Evolutionary conservation across 352 stramenopile genomes (phyloP).

Genomic region (Pythium vanterpoolii): DNA sequence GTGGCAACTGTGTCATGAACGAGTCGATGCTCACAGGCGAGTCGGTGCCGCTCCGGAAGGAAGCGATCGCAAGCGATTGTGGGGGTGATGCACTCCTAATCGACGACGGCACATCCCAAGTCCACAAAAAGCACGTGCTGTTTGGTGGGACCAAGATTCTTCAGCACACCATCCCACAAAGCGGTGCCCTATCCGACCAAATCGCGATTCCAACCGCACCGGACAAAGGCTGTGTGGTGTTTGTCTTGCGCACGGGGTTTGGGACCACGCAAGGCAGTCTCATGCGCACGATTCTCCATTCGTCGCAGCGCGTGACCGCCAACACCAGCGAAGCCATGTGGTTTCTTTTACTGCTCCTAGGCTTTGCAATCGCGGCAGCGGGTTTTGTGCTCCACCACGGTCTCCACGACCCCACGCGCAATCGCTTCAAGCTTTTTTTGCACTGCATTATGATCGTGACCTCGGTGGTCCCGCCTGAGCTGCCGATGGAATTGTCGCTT

Average conservation of each 20-base stretch:
- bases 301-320: constrained; percentile 88
- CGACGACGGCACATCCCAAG: constrained; percentile 29
- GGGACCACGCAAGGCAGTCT: constrained; percentile 93
- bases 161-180: constrained; percentile 26
- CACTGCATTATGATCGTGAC: constrained; percentile 97
- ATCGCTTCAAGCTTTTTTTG: constrained; percentile 89
- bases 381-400: constrained; percentile 75
- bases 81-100: constrained; percentile 14
- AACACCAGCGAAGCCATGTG: constrained; percentile 91
- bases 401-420: constrained; percentile 46
- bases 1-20: constrained; percentile 92
- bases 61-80: constrained; percentile 32
- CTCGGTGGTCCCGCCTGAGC: constrained; percentile 92
- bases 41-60: constrained; percentile 92
- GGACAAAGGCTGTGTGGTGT: constrained; percentile 83
- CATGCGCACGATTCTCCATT: constrained; percentile 93
- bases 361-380: constrained; percentile 87
- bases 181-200: background rate
- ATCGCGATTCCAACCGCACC: constrained; percentile 40
- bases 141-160: constrained; percentile 70
- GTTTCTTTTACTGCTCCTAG: constrained; percentile 91
- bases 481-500: constrained; percentile 94
- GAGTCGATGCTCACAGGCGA: constrained; percentile 97
- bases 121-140: constrained; percentile 67
- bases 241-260: constrained; percentile 92